A percentile compares a stretch with the other conserved stretches of the same genome.
Evolutionary conservation across 2,329 filamentous ascomycete genomes (phyloP).

Genomic region (Falciphora oryzae): DNA sequence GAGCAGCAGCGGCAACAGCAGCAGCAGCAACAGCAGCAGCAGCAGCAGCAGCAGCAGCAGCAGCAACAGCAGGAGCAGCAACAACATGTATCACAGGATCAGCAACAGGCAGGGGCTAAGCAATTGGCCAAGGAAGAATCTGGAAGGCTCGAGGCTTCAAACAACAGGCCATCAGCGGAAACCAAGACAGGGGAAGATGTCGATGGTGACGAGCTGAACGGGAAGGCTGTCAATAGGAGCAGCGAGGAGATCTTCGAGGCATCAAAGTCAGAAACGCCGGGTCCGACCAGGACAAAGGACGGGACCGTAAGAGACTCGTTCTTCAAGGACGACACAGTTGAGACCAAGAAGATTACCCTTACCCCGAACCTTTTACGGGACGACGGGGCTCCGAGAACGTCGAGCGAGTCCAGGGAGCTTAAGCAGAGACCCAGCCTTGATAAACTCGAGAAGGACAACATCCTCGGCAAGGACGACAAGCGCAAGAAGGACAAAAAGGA

Average conservation of each 20-base stretch:
- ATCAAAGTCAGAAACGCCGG: conserved; percentile 37
- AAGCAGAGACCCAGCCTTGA: conserved; percentile 66
- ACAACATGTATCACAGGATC: conserved; percentile 15
- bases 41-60: conserved; percentile 27
- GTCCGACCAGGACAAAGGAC: conserved; percentile 64
- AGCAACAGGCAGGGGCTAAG: conserved; percentile 24
- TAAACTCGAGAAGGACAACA: conserved; percentile 58
- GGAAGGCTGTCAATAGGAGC: conserved; percentile 31
- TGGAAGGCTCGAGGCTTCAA: conserved; percentile 51
- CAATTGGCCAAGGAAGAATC: conserved; percentile 41
- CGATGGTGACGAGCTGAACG: conserved; percentile 18
- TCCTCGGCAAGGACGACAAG: conserved; percentile 60
- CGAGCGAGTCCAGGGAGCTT: conserved; percentile 49
- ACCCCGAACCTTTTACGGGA: conserved; percentile 90
- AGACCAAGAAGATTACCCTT: conserved; percentile 95
- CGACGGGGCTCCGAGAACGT: conserved; percentile 52
- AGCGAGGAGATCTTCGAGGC: conserved; percentile 64
- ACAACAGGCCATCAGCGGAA: conserved; percentile 39
- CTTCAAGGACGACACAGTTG: conserved; percentile 91
- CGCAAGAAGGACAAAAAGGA: conserved; percentile 70
- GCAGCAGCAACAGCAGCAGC: conserved; percentile 20
- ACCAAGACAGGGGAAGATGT: conserved; percentile 27
- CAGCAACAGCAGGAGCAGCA: conserved; percentile 22
- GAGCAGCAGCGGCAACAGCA: conserved; percentile 25
- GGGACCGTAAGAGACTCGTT: conserved; percentile 90